Evolutionary conservation across 176 grass and related monocot species (phyloP).

Genomic region (Aechmea fasciata): DNA sequence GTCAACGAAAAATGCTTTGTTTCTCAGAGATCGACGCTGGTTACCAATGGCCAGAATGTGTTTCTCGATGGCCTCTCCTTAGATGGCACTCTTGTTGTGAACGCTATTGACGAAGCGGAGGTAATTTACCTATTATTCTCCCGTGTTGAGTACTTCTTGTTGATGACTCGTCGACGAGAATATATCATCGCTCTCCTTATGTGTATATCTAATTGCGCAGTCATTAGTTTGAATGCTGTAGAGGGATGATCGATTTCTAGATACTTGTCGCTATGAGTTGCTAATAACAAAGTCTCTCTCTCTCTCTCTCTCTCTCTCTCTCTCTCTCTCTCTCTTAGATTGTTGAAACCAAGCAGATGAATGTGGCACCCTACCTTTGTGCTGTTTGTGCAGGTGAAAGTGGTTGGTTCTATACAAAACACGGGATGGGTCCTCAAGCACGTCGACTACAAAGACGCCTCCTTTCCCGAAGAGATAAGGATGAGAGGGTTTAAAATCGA

Average conservation of each 20-base stretch:
- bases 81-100: conserved; percentile 72
- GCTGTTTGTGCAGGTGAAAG: conserved; percentile 39
- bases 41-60: conserved; percentile 48
- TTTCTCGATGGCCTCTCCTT: conserved; percentile 47
- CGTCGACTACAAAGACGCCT: conserved; percentile 59
- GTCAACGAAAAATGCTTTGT: conserved; percentile 35
- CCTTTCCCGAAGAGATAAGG: conserved; percentile 55
- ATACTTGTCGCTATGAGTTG: too few species aligned
- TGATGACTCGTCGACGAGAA: neutral
- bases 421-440: conserved; percentile 55
- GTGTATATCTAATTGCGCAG: too few species aligned
- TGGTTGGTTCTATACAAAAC: conserved; percentile 42
- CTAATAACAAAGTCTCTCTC: too few species aligned
- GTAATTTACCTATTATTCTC: conserved; percentile 21
- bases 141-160: conserved; percentile 3
- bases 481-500: conserved; percentile 81
- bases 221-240: too few species aligned
- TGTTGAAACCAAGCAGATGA: neutral
- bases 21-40: conserved; percentile 53
- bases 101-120: conserved; percentile 59
- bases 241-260: too few species aligned
- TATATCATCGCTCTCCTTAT: neutral
- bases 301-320: too few species aligned
- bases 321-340: too few species aligned
- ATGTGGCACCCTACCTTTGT: neutral